Percentiles rank a stretch among this genome's conserved stretches.
Conservation (phyloP, 306 rosid species). For the Cucurbita pepo region DNA sequence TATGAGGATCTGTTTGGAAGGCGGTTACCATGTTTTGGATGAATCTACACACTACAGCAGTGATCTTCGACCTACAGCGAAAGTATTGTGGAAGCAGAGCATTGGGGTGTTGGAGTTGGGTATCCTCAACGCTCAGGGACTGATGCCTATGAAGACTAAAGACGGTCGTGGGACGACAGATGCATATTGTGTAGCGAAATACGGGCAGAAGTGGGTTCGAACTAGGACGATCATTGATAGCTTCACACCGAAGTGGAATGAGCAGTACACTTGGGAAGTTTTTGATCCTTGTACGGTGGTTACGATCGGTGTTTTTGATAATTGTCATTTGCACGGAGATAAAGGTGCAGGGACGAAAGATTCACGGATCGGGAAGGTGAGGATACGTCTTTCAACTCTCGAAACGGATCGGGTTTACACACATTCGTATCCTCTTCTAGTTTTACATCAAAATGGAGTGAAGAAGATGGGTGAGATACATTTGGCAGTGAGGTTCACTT, state of each 20-base stretch:
- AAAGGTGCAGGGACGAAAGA: constrained; percentile 56
- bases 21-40: constrained; percentile 87
- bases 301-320: constrained; percentile 90
- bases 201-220: constrained; percentile 94
- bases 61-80: constrained; percentile 92
- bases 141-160: constrained; percentile 87
- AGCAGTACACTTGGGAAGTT: constrained; percentile 97
- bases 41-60: constrained; percentile 97
- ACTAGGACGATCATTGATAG: constrained; percentile 94
- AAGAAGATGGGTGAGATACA: constrained; percentile 99
- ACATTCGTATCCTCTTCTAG: constrained; percentile 84
- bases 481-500: constrained; percentile 87
- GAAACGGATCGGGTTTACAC: constrained; percentile 88
- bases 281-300: constrained; percentile 91
- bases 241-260: constrained; percentile 84
- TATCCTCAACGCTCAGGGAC: constrained; percentile 71
- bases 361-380: constrained; percentile 76
- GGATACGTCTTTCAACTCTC: constrained; percentile 89
- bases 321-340: constrained; percentile 80
- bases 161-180: constrained; percentile 81
- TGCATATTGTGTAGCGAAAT: constrained; percentile 92
- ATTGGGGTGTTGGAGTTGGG: constrained; percentile 91
- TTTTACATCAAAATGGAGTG: constrained; percentile 70
- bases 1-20: constrained; percentile 83
- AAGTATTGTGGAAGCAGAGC: constrained; percentile 67